These are phyloP conservation scores for Geosmithia putterillii DNA, from an alignment of 2,329 filamentous ascomycete species.

Conservation along the genomic window DNA sequence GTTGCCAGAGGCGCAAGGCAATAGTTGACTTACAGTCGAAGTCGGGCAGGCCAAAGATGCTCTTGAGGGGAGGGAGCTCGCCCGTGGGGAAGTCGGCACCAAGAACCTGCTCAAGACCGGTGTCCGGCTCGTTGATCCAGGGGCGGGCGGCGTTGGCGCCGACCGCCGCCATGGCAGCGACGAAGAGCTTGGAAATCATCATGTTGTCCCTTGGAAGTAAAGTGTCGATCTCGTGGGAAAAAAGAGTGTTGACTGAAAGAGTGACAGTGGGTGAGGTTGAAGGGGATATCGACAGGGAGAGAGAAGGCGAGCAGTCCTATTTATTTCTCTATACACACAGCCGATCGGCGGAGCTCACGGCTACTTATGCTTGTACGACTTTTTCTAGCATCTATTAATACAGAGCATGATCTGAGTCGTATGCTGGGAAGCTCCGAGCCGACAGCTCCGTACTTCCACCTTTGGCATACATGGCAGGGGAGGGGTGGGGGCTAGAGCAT, in stretches of 20 bases:
- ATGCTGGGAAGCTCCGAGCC: neutral
- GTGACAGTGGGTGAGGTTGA: neutral
- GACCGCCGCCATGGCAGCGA: conserved; percentile 14
- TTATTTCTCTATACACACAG: neutral
- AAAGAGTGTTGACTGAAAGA: neutral
- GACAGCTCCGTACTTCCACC: neutral
- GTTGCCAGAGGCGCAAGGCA: too few relatives aligned
- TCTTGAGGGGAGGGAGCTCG: conserved; percentile 26
- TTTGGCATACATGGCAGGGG: neutral
- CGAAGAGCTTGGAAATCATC: conserved; percentile 6
- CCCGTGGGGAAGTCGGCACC: conserved; percentile 16
- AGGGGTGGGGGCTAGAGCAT: neutral
- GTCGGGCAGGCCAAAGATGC: conserved; percentile 36
- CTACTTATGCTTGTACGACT: neutral
- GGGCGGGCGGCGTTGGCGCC: conserved; percentile 26
- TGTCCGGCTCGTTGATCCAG: conserved; percentile 32
- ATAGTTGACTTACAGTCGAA: conserved; percentile 25
- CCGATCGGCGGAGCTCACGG: neutral
- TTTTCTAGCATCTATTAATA: neutral
- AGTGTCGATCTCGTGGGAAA: neutral
- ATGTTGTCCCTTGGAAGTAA: neutral
- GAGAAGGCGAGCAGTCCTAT: too few relatives aligned
- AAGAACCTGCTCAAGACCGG: conserved; percentile 26
- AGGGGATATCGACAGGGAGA: neutral
- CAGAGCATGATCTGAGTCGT: neutral